Base-by-base conservation (phyloP, 2,329 filamentous ascomycete genomes). In the Fusarium sp. region DNA sequence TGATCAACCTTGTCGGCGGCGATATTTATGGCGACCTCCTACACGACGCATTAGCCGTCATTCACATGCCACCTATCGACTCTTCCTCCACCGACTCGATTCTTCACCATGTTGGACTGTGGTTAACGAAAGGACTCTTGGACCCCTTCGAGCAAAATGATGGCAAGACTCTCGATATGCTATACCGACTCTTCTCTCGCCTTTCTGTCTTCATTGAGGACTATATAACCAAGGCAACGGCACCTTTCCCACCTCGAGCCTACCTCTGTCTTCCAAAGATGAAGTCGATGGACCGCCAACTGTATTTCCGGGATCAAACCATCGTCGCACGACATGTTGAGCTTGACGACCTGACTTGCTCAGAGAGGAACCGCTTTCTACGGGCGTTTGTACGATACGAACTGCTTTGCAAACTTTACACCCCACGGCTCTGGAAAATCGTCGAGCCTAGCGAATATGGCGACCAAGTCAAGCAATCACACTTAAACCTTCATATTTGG, bases 201-300 rank as follows among this genome's bases (percentile, higher is more conserved):
- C 14, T 76, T 3, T n/a, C 54, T 3, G 20, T 68, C 1, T 72
- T 75, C 7, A 50, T 72, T 1, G 73, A 74, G 33, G 73, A 75
- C 35, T 76, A 70, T 25, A 31, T 76, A 16, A 66, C 63, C 6
- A 72, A 75, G n/a, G 73, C 68, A 16, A 68, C 61, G 3, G 42
- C 73, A 2, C 7, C 38, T 1, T 47, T 45, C 18, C 65, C 64
- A 4, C 52, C 70, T 2, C n/a, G 42, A 25, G 58, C 50, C 4
- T 75, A 70, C 11, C 54, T 66, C 18, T 64, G 45, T 33, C 73
- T 72, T 25, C 70, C 33, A 6, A n/a, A 11, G 4, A 61, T 63
- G 18, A 13, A 14, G 13, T 20, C 25, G 4, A 27, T 25, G 11
- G 18, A n/a, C n/a, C 18, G 33, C 5, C 47, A 13, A 9, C 16